Evolutionary conservation across 345 rosid genomes (phyloP).

Genomic region (Arabis hirsuta): DNA sequence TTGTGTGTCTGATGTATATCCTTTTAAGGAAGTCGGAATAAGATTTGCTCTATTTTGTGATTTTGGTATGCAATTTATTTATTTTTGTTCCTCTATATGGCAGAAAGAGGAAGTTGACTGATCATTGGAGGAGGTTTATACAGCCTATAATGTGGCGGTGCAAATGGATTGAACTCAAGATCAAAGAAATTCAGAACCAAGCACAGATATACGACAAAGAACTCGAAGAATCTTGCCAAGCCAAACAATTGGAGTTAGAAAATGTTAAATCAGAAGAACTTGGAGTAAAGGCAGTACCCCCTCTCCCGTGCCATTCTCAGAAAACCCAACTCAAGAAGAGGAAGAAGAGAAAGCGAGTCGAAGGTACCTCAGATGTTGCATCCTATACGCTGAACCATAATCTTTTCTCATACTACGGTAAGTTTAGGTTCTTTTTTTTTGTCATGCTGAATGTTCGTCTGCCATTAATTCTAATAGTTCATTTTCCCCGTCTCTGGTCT

Average conservation of each 20-base stretch:
- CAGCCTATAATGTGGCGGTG: conserved; percentile 82
- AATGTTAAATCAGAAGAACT: conserved; percentile 46
- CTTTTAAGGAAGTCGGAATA: conserved; percentile 16
- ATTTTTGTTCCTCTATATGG: not conserved
- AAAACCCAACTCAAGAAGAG: conserved; percentile 59
- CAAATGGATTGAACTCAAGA: conserved; percentile 77
- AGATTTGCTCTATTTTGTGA: not conserved
- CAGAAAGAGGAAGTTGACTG: conserved; percentile 79
- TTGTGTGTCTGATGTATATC: conserved; percentile 23
- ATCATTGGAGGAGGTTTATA: conserved; percentile 79
- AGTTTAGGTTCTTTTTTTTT: conserved; percentile 25
- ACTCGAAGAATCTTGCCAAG: conserved; percentile 53
- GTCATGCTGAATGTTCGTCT: conserved; percentile 21
- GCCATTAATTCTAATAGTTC: conserved; percentile 12
- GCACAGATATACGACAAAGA: conserved; percentile 62
- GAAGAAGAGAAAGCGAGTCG: conserved; percentile 66
- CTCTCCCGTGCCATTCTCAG: conserved; percentile 52
- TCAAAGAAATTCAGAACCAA: conserved; percentile 58
- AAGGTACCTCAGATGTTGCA: conserved; percentile 61
- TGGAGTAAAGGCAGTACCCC: conserved; percentile 54
- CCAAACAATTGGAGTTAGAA: conserved; percentile 51
- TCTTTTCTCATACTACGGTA: conserved; percentile 77
- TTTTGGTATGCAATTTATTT: not conserved
- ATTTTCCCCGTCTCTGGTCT: conserved; percentile 16
- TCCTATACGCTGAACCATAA: conserved; percentile 56